These are phyloP conservation scores for Trametes maxima DNA, from an alignment of 768 basidiomycete species.

Conservation along the genomic window DNA sequence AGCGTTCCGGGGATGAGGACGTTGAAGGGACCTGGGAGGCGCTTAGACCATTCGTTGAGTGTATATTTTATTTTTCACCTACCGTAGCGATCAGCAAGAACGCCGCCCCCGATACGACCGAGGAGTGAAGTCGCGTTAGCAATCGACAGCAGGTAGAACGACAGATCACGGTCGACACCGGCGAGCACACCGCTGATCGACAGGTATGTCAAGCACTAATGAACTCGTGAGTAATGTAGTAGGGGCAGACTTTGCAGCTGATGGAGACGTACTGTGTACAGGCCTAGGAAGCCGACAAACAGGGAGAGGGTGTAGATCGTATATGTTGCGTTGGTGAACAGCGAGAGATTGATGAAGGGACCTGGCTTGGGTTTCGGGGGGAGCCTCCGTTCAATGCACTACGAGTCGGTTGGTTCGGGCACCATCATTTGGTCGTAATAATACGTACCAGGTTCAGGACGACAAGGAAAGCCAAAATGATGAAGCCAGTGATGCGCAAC, in stretches of 20 bases:
- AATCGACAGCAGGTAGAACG: conserved; percentile 67
- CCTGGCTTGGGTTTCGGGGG: conserved; percentile 55
- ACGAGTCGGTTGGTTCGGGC: background rate
- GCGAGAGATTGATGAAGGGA: conserved; percentile 62
- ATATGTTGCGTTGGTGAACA: conserved; percentile 55
- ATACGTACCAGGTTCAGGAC: conserved; percentile 8
- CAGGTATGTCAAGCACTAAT: conserved; percentile 65
- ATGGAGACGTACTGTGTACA: conserved; percentile 54
- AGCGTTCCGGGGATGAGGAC: conserved; percentile 64
- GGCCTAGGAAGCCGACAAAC: conserved; percentile 60
- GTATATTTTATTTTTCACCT: conserved; percentile 2
- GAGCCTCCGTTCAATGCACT: conserved; percentile 35
- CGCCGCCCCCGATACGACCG: conserved; percentile 58
- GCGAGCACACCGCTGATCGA: conserved; percentile 53
- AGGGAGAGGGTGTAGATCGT: conserved; percentile 58
- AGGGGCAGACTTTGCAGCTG: background rate
- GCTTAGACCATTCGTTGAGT: background rate
- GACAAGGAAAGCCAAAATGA: conserved; percentile 1
- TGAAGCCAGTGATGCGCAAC: conserved; percentile 16
- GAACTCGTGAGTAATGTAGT: background rate
- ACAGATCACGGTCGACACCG: conserved; percentile 50
- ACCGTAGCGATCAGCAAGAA: conserved; percentile 58
- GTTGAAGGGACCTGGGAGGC: conserved; percentile 59
- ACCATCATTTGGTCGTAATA: background rate
- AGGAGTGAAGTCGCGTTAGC: conserved; percentile 65